Evolutionary conservation across 139 green algal genomes (phyloP), one percentile per base, ranked within the genome.

Genomic region (Chlorella sp.): DNA sequence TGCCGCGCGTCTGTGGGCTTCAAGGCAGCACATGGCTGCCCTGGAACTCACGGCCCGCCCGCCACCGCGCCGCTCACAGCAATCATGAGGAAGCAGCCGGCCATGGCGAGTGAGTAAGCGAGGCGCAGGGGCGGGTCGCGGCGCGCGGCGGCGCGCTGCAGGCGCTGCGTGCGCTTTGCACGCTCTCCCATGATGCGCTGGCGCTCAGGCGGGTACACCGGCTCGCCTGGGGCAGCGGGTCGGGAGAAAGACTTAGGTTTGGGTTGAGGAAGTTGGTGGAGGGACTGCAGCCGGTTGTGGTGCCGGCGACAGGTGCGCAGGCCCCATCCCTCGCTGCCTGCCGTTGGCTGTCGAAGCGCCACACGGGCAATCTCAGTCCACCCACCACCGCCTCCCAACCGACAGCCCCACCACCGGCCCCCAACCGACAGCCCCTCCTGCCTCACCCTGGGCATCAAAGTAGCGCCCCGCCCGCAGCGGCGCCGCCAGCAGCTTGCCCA

Each of bases 401-500:
- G n/a, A n/a, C n/a, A n/a, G n/a, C n/a, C n/a, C n/a, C n/a, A n/a
- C n/a, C n/a, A n/a, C n/a, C n/a, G n/a, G n/a, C n/a, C n/a, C n/a
- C n/a, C n/a, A n/a, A n/a, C n/a, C n/a, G n/a, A n/a, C n/a, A 58
- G 32, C 17, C 64, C 86, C 17, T 81, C 68, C 32, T 87, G 91
- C n/a, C 69, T 38, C 48, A 82, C 93, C 92, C 62, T 92, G 64
- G 0, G 54, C 74, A 64, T 98, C 93, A 84, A 98, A 98, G 90
- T 94, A 98, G 62, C 93, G 89, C 44, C 91, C 90, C 19, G 90
- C 34, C 60, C 85, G 88, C 24, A 89, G 62, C 43, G 93, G 94
- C 0, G 94, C 91, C 1, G 88, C 89, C 28, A 93, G 74, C 44
- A 98, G 85, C 32, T 88, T 86, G n/a, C 38, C 73, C 3, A 95